Evolutionary conservation across 257 asterid genomes (phyloP), one percentile per base, ranked within the genome.

Genomic region (Nicotiana attenuata): DNA sequence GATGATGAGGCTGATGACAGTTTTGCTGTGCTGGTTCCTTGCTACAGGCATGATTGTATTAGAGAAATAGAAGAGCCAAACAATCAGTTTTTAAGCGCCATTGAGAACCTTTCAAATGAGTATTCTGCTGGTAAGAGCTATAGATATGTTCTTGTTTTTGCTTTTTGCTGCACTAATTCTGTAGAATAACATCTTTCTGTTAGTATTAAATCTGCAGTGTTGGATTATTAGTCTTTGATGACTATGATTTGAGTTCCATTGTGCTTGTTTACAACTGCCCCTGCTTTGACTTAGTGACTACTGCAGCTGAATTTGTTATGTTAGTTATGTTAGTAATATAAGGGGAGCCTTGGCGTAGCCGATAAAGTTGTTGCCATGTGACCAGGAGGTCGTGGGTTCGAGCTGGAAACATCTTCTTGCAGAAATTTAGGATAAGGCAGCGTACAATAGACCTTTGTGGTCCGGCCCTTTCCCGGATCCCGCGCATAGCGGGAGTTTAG

Each of bases 11-110:
- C 57, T 2, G 97, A 92, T 78, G 87, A 88, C 75, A 93, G 97
- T 85, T 95, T 92, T 90, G 99, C 99, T 80, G 99, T 93, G 66
- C 67, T 95, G 88, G 99, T 95, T 87, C 98, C 97, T 83, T 95
- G 99, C 88, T 95, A 95, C 84, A 92, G 89, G 89, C 89, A 89
- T 89, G 89, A 88, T 71, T 81, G 82, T 87, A 55, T 55, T 55
- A 83, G 76, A 59, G 88, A 80, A 52, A 8, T 85, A 35, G 88
- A 87, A 83, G 92, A 82, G 82, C 85, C 89, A 65, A 78, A 68
- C 80, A 78, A 88, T 85, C 90, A 81, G 77, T 90, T 90, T 83
- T 84, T 92, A 82, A 88, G 82, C 76, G 91, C 87, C 67, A 87
- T 87, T 87, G 86, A 83, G 81, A 92, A 86, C 79, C 83, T 88